phyloP scores from a whole-genome alignment of 805 yeast genomes.

The Cephaloascus albidus region DNA sequence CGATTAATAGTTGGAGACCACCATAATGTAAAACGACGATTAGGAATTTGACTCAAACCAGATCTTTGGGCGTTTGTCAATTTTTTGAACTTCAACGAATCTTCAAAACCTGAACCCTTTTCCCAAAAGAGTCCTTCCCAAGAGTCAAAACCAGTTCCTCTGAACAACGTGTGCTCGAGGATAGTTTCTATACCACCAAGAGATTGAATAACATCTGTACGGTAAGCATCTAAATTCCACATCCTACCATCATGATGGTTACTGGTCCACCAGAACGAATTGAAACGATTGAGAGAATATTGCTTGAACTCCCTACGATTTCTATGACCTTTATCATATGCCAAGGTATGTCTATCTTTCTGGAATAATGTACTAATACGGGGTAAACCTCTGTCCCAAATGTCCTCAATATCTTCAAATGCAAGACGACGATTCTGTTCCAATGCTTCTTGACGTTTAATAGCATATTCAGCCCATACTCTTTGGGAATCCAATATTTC shows the following conservation, averaged over 20 bases:
- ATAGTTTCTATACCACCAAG: conserved; percentile 96
- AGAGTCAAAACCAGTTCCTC: conserved; percentile 94
- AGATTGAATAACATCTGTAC: conserved; percentile 95
- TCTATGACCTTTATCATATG: conserved; percentile 91
- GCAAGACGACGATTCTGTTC: conserved; percentile 80
- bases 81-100: conserved; percentile 87
- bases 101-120: conserved; percentile 95
- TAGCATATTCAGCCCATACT: conserved; percentile 96
- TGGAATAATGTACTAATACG: conserved; percentile 92
- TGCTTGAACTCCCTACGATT: conserved; percentile 71
- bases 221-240: conserved; percentile 87
- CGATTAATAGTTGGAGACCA: conserved; percentile 99
- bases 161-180: conserved; percentile 87
- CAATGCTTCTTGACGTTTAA: conserved; percentile 78
- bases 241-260: conserved; percentile 90
- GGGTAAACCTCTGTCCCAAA: conserved; percentile 97
- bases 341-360: conserved; percentile 88
- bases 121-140: conserved; percentile 99
- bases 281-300: conserved; percentile 59
- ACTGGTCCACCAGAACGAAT: conserved; percentile 96
- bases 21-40: conserved; percentile 95
- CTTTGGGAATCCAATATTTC: conserved; percentile 90
- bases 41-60: conserved; percentile 95
- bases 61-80: conserved; percentile 96
- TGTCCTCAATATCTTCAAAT: conserved; percentile 86